Conservation (phyloP, 2,329 filamentous ascomycete genomes). For the Tolypocladium paradoxum region DNA sequence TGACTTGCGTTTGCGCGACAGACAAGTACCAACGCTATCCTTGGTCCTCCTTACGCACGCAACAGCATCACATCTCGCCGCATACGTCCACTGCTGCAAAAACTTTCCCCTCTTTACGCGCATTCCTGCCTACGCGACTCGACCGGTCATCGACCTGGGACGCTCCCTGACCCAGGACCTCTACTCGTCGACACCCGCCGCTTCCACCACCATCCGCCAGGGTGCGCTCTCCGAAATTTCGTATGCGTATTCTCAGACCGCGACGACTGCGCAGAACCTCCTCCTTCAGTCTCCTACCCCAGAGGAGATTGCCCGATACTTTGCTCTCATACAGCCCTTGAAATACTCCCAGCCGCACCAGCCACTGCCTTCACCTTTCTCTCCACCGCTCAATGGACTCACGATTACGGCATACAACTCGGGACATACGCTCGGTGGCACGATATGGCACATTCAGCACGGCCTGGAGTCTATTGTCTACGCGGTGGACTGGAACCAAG, state of each 20-base stretch:
- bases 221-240: slow-evolving; percentile 57
- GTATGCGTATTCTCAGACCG: slow-evolving; percentile 42
- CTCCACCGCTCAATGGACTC: slow-evolving; percentile 78
- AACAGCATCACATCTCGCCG: slow-evolving; percentile 81
- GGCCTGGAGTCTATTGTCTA: slow-evolving; percentile 95
- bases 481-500: slow-evolving; percentile 96
- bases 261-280: slow-evolving; percentile 41
- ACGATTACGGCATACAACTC: slow-evolving; percentile 96
- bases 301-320: slow-evolving; percentile 88
- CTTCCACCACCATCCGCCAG: slow-evolving; percentile 69
- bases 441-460: slow-evolving; percentile 98
- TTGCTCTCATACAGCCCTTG: slow-evolving; percentile 77
- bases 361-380: slow-evolving; percentile 75
- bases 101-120: slow-evolving; percentile 84
- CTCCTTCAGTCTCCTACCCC: slow-evolving; percentile 60
- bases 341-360: slow-evolving; percentile 97
- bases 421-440: slow-evolving; percentile 89
- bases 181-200: slow-evolving; percentile 81
- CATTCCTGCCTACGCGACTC: slow-evolving; percentile 90
- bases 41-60: slow-evolving; percentile 91
- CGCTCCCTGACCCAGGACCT: slow-evolving; percentile 85
- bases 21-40: slow-evolving; percentile 84
- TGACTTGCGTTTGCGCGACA: slow-evolving; percentile 21
- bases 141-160: slow-evolving; percentile 85
- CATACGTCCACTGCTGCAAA: slow-evolving; percentile 94